Base-by-base conservation (phyloP, 2,329 filamentous ascomycete genomes). In the Penicillium sp. region DNA sequence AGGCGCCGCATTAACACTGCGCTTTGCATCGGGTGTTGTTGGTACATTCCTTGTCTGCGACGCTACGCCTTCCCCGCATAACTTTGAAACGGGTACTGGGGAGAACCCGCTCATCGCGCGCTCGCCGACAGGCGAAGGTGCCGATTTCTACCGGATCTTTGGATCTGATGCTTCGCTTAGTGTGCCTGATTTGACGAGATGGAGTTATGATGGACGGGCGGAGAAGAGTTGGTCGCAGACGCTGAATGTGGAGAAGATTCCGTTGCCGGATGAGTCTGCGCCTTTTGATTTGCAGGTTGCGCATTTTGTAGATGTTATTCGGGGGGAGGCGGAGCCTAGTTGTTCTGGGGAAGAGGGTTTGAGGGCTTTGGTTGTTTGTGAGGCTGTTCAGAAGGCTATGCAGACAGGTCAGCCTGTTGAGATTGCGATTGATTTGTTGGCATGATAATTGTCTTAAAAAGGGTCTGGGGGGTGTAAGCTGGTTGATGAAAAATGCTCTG, bases 41-140 rank as follows among this genome's bases (percentile, higher is more conserved):
- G 84, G 83, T 0, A 84, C 82, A 0, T 86, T 86, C 62, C 56
- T 87, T 3, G 64, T 86, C 3, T 80, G 77, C 11, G 84, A 87
- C 65, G 76, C 77, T 8, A 74, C 77, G 0, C 77, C 81, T 0
- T 80, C 79, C 0, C 80, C 81, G 1, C 78, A 84, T 65, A 82
- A 76, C 55, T 86, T 85, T 48, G 84, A 86, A 65, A 70, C 76
- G 2, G 84, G 82, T 0, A 86, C 84, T 0, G 83, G 83, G 2
- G 84, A 86, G 69, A 86, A 86, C 56, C 61, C 83, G 0, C 67
- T 75, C 1, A 80, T 86, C 48, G 78, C 82, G 0, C 67, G 69
- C 8, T 68, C 73, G 5, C 22, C 53, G 3, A 56, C 59, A 14
- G 2, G 71, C 66, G 0, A 70, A 70, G 56, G 78, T 77, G 59